Evolutionary conservation across 83 land plant species (phyloP), one percentile per base, ranked within the genome.

Genomic region (Isoetes engelmannii): DNA sequence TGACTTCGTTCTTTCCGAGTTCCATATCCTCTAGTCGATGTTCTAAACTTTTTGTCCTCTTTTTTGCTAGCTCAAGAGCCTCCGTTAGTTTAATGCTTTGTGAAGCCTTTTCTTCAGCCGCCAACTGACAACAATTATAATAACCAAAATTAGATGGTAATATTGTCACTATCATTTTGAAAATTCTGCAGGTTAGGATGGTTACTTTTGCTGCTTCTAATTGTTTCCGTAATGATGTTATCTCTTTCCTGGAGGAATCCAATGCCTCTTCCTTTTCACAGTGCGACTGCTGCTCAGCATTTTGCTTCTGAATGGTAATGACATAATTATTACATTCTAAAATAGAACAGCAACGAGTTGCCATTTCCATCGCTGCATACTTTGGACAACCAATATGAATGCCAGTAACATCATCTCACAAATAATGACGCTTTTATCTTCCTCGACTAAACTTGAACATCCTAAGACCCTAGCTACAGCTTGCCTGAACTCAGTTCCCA

Each of bases 51-150:
- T 44, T 41, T 6, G 41, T 10, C 6, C 48, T 19, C 17, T n/a
- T 9, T 53, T 67, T 53, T 37, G 47, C 65, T 41, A 72, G 41
- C 19, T 65, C 75, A 51, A 65, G 17, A 28, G 69, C 60, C 70
- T 65, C 51, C 59, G 48, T 63, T 56, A 65, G 68, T 54, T 53
- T 69, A 18, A 44, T 17, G 46, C 12, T 50, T 28, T 56, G 69
- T 47, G 53, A 43, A 20, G 56, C 70, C 9, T 51, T 65, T 59
- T 65, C 75, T 65, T 63, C 49, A 21, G 68, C 75, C 55, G 48
- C 67, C 18, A 42, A 17, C 75, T 72, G 75, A 45, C 59, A 47
- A 17, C 58, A 57, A 61, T 69, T 69, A 61, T 55, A n/a, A n/a
- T n/a, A n/a, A n/a, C n/a, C n/a, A n/a, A n/a, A n/a, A n/a, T n/a